Evolutionary conservation across 371 early-diverging fungal species (phyloP), one percentile per base, ranked within the genome.

Genomic region (Cokeromyces recurvatus): DNA sequence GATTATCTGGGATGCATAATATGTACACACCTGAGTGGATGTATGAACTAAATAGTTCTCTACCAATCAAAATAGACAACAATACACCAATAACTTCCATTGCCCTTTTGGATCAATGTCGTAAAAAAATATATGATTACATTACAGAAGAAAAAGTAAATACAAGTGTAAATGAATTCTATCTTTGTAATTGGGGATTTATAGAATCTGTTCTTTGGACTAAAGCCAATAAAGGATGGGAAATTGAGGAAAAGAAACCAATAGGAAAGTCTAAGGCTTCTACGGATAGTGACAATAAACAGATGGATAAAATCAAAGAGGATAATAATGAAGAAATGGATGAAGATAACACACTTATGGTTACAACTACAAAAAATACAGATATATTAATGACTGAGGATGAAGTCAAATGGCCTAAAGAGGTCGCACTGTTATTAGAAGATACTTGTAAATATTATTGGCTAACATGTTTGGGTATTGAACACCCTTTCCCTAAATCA

Each of bases 21-120:
- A 24, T 29, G 1, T 46, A 51, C 25, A 57, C 62, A 2, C 66
- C 73, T 6, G 68, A 68, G 46, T 72, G 73, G 73, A 14, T 66
- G 1, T 63, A 42, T 24, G 38, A 61, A 7, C 34, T 72, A 7
- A 43, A 68, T 23, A 48, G 58, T n/a, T 38, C 36, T 8, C 24
- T 72, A 8, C 64, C 68, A 5, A 23, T 38, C 4, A 41, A 51
- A 38, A 43, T 63, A 7, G 43, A 43, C 6, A 43, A 34, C 7
- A 51, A 60, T 3, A 65, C 62, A 11, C 16, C 54, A 12, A 24
- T 49, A 31, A 29, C 27, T 2, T 45, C 53, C 10, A 38, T 68
- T 2, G 53, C 45, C 2, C 24, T 61, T 0, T n/a, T 65, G n/a
- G 43, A 52, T 43, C 62, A 60, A 14, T 69, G 63, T 16, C 66